Evolutionary conservation across 495 filamentous ascomycete genomes (phyloP).

Genomic region (Neurospora pannonica): DNA sequence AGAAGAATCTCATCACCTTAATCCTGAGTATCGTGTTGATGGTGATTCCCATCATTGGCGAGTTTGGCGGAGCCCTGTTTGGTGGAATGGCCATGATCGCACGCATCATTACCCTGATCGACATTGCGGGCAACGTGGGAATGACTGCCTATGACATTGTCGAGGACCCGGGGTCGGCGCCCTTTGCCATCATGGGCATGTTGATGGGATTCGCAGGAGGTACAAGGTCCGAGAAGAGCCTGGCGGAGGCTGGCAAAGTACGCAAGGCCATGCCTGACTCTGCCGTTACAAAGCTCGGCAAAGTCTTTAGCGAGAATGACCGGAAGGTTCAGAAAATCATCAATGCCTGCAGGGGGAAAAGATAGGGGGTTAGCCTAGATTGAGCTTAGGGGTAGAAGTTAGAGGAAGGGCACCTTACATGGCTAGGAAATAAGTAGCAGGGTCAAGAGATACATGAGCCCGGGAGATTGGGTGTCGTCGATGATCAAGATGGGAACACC

Average conservation of each 20-base stretch:
- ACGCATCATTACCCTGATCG: conserved; percentile 3
- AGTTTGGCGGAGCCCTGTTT: not conserved
- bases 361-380: too few species aligned
- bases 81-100: conserved; percentile 1
- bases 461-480: too few species aligned
- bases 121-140: conserved; percentile 6
- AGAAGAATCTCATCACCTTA: not conserved
- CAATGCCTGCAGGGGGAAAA: not conserved
- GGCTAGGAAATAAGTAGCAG: not conserved
- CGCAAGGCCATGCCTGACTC: not conserved
- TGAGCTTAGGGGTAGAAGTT: too few species aligned
- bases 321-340: not conserved
- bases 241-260: not conserved
- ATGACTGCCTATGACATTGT: conserved; percentile 14
- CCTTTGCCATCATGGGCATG: conserved; percentile 10
- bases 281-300: not conserved
- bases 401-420: too few species aligned
- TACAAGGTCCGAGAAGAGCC: not conserved
- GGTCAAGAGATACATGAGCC: too few species aligned
- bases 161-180: conserved; percentile 10
- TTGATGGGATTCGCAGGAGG: conserved; percentile 3
- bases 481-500: too few species aligned
- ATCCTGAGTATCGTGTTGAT: conserved; percentile 3
- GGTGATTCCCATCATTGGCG: conserved; percentile 4
- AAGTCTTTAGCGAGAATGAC: not conserved